Base-by-base conservation (phyloP, 495 filamentous ascomycete species). In the Penicillium alfredii region DNA sequence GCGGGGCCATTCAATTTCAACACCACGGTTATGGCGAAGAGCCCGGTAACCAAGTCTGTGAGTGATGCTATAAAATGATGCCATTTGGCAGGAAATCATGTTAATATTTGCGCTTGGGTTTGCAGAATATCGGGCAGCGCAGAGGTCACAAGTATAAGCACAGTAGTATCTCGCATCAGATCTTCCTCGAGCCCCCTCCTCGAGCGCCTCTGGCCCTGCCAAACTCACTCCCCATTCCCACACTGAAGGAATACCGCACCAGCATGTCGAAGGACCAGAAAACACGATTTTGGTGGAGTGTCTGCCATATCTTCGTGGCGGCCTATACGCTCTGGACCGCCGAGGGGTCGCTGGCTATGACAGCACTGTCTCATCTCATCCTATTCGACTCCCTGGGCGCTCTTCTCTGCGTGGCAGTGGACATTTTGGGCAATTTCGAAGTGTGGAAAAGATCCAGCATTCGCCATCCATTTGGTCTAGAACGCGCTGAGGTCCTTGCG, bases 81-180 rank as follows among this genome's bases (percentile, higher is more conserved):
- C n/a, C n/a, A n/a, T n/a, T n/a, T n/a, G n/a, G n/a, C n/a, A n/a
- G n/a, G n/a, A n/a, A n/a, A n/a, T n/a, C n/a, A n/a, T 44, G 13
- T 38, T 56, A 32, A 45, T 30, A 18, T 19, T n/a, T 40, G 38
- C 6, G 20, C 12, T 31, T 14, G 14, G 1, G 29, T 20, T 26
- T 24, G 38, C 54, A 85, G 78, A 82, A 78, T 42, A 77, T 96
- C 49, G 92, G 90, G 45, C 88, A 94, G 60, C 79, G 92, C 38
- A 82, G 89, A 35, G 92, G 92, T 18, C 92, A 98, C 68, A 88
- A 92, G 55, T 98, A 97, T 74, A 94, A 95, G 47, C 92, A 97
- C 68, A 90, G 84, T 56, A 92, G 85, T 51, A 86, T 98, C 33
- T 94, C 86, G 13, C 90, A 96, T 57, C 87, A 94, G 58, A 89